Conservation (phyloP, 2,329 filamentous ascomycete species). For the Harringtonia aguacate region DNA sequence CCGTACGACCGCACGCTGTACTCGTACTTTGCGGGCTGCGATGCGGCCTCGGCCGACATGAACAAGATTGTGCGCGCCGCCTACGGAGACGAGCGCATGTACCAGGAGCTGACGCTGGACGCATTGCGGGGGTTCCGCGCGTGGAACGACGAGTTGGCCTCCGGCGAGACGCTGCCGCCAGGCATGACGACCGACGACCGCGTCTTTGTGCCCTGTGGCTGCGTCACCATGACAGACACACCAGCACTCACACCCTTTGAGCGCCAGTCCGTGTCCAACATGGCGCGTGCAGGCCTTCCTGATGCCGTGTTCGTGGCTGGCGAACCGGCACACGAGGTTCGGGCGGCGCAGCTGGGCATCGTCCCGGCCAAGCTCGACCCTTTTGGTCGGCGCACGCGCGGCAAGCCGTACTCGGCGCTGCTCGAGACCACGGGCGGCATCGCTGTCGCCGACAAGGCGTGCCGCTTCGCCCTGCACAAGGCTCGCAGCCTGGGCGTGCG, state of each 20-base stretch:
- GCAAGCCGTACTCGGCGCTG: conserved; percentile 21
- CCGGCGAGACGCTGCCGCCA: conserved; percentile 10
- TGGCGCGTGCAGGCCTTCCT: no score
- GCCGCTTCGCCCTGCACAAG: conserved; percentile 31
- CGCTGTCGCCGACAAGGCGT: conserved; percentile 33
- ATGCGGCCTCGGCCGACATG: conserved; percentile 32
- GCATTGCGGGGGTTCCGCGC: conserved; percentile 28
- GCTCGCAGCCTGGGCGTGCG: conserved; percentile 27
- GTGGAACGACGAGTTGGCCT: conserved; percentile 31
- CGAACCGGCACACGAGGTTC: no score
- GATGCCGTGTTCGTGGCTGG: no score
- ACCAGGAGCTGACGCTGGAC: conserved; percentile 33
- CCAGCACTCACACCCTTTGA: conserved; percentile 21
- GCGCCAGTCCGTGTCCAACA: conserved; percentile 21
- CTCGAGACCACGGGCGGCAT: conserved; percentile 36
- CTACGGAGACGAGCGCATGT: conserved; percentile 31
- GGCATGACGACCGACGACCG: conserved; percentile 17
- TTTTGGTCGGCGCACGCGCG: conserved; percentile 20
- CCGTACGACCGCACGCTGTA: conserved; percentile 28
- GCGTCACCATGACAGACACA: conserved; percentile 18
- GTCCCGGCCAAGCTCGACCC: conserved; percentile 22
- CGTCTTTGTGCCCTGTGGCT: conserved; percentile 28
- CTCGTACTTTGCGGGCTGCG: conserved; percentile 27
- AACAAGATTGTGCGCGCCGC: conserved; percentile 33
- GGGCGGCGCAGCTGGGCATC: conserved; percentile 24